Conservation (phyloP, 805 yeast species). For the Cyberlindnera bimundalis region DNA sequence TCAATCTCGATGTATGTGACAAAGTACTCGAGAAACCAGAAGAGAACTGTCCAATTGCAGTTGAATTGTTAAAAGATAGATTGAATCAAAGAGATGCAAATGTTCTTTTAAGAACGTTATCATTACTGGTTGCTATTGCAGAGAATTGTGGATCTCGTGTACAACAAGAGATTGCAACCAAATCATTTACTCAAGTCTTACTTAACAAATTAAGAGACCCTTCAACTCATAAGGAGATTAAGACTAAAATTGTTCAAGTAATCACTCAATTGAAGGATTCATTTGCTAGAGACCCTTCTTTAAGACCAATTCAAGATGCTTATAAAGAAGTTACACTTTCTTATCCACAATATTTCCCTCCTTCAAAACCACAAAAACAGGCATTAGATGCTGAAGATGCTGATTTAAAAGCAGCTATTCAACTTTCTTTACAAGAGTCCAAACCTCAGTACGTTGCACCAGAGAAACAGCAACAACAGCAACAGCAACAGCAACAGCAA, state of each 20-base stretch:
- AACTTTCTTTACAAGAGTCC: conserved; percentile 50
- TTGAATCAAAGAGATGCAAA: conserved; percentile 57
- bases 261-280: conserved; percentile 62
- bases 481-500: conserved; percentile 11
- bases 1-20: conserved; percentile 64
- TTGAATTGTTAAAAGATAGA: conserved; percentile 43
- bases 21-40: conserved; percentile 59
- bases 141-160: conserved; percentile 75
- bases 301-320: conserved; percentile 65
- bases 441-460: conserved; percentile 15
- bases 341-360: conserved; percentile 40
- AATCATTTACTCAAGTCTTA: conserved; percentile 46
- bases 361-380: conserved; percentile 58
- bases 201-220: conserved; percentile 49
- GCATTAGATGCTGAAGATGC: conserved; percentile 65
- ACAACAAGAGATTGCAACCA: conserved; percentile 59
- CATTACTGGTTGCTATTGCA: conserved; percentile 57
- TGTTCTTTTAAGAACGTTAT: conserved; percentile 55
- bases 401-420: conserved; percentile 73
- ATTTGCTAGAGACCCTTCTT: conserved; percentile 71
- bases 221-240: conserved; percentile 63
- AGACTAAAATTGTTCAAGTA: conserved; percentile 60
- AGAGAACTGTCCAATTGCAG: conserved; percentile 36
- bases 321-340: conserved; percentile 44
- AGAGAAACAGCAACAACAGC: conserved; percentile 14